Base-by-base conservation (phyloP, 208 protist species). In the Leishmania braziliensis region DNA sequence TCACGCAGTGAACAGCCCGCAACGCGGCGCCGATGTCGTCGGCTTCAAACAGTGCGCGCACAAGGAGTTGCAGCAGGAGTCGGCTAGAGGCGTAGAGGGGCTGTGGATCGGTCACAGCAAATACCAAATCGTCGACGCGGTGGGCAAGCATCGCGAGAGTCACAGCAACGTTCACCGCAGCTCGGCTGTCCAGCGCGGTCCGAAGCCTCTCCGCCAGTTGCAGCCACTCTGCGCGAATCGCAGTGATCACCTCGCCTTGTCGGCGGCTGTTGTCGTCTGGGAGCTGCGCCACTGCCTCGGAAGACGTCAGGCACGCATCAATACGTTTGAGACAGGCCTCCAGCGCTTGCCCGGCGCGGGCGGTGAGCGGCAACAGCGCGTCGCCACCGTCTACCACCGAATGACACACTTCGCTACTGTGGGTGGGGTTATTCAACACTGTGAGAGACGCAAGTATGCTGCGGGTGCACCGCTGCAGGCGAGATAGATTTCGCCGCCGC, bases 1-100 rank as follows among this genome's bases (percentile, higher is more conserved):
- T 66, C 0, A 96, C 50, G 39, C 86, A 87, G 54, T 89, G 85
- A 14, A 93, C 78, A 4, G 89, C 88, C 39, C 84, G 82, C 46
- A 87, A 84, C 16, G 85, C 90, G 5, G 84, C 87, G 56, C 84
- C 91, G 6, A 84, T 78, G 43, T 96, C 92, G 46, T 89, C 82
- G 3, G 73, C 81, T 58, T 86, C 83, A 66, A 78, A 74, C 16
- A 97, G 79, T 14, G 91, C 86, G 18, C 89, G 85, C 33, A 86
- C 12, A 1, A 94, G 81, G 39, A 89, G 50, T 0, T 39, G 66
- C 50, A 94, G 60, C 14, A 89, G 51, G 8, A 23, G 33, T 50
- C 75, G 65, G 26, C 65, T 72, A 0, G 78, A 62, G 9, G 36
- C n/a, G 10, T 39, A 66, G 1, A 78, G 50, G 46, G 54, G 66